A percentile compares a stretch with the other conserved stretches of the same genome.
phyloP scores from a whole-genome alignment of 208 protist species.

The Tritrichomonas foetus region DNA sequence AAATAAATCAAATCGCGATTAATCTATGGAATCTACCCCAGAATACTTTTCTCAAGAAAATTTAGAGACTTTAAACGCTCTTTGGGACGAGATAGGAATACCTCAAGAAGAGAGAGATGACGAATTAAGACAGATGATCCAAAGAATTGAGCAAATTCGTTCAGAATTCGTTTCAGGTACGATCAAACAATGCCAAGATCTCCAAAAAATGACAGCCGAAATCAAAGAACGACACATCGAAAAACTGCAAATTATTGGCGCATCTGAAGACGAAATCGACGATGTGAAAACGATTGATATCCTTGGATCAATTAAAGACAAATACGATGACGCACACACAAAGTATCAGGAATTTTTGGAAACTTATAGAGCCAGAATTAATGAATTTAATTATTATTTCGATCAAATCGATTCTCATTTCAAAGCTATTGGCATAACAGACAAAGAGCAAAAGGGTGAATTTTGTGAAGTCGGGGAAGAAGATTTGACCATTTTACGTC shows the following conservation, averaged over 20 bases:
- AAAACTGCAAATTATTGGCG: background rate
- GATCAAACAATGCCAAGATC: background rate
- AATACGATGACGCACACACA: background rate
- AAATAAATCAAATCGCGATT: too few relatives aligned
- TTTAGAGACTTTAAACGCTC: background rate
- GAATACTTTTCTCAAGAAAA: too few relatives aligned
- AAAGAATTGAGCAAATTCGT: background rate
- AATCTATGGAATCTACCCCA: too few relatives aligned
- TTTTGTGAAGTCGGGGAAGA: background rate
- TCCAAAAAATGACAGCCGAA: background rate
- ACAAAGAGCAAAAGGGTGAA: background rate
- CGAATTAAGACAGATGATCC: background rate
- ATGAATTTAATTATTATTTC: background rate
- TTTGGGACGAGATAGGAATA: background rate
- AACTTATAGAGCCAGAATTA: background rate
- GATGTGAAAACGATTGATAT: background rate
- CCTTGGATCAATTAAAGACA: background rate
- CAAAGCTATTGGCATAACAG: background rate
- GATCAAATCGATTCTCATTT: background rate
- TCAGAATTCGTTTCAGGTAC: background rate
- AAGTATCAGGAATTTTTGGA: background rate
- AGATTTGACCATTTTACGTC: background rate
- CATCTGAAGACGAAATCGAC: background rate
- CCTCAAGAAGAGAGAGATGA: background rate
- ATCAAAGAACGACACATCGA: background rate